Percentiles rank a stretch among this genome's conserved stretches.
phyloP scores from a whole-genome alignment of 805 yeast genomes.

The baker's yeast (Saccharomyces cerevisiae) region DNA sequence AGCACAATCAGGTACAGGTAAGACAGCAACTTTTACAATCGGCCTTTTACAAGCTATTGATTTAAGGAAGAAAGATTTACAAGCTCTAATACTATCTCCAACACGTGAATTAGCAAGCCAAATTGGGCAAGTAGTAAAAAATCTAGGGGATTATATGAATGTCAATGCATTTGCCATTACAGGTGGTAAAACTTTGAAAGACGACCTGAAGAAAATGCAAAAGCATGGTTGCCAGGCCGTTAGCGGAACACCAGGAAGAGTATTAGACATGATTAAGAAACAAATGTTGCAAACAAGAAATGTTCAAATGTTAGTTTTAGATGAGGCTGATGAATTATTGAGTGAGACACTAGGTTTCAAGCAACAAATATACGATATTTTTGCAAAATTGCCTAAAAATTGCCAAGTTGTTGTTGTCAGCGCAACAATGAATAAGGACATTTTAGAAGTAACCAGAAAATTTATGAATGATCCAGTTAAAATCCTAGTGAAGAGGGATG shows the following conservation, averaged over 20 bases:
- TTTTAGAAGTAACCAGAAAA: constrained; percentile 80
- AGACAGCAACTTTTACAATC: constrained; percentile 96
- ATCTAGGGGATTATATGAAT: constrained; percentile 83
- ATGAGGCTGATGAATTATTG: constrained; percentile 94
- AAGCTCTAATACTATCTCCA: constrained; percentile 87
- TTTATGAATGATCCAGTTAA: constrained; percentile 93
- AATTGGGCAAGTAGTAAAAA: constrained; percentile 78
- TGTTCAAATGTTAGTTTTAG: constrained; percentile 81
- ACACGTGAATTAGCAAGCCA: constrained; percentile 94
- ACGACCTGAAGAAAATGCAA: constrained; percentile 65
- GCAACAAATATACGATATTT: constrained; percentile 91
- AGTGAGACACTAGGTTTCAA: constrained; percentile 83
- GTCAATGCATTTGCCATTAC: constrained; percentile 84
- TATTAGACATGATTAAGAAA: constrained; percentile 81
- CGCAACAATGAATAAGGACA: constrained; percentile 92
- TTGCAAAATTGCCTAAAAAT: constrained; percentile 75
- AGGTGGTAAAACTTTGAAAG: constrained; percentile 83
- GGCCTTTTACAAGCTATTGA: constrained; percentile 87
- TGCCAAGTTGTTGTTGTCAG: constrained; percentile 92
- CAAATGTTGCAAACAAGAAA: constrained; percentile 64
- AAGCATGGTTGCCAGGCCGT: constrained; percentile 79
- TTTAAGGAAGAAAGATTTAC: constrained; percentile 61
- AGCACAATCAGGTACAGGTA: constrained; percentile 98
- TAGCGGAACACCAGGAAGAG: constrained; percentile 97
- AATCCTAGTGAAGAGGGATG: constrained; percentile 91